phyloP scores from a whole-genome alignment of 106 monocot species.

The Cymbidium sinense region DNA sequence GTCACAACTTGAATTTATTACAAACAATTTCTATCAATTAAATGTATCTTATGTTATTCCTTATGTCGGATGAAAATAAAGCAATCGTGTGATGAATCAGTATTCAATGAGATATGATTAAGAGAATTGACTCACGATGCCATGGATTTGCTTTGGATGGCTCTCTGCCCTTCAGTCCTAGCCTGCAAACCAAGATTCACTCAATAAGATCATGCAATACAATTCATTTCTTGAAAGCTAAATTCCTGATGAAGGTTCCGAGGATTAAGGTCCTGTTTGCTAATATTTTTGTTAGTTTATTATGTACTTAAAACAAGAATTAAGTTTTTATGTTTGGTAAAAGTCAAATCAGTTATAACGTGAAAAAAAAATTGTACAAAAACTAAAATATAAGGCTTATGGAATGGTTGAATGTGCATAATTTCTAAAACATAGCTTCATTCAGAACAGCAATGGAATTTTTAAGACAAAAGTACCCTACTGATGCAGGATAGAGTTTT shows the following conservation, averaged over 20 bases:
- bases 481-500: background rate
- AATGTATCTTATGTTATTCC: background rate
- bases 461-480: background rate
- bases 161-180: conserved; percentile 35
- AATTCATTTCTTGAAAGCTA: background rate
- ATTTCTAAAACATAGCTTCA: background rate
- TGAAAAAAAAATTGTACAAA: background rate
- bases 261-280: background rate
- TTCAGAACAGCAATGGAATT: background rate
- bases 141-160: conserved; percentile 28
- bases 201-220: background rate
- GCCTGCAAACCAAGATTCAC: conserved; percentile 30
- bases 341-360: background rate
- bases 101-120: background rate
- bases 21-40: background rate
- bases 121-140: conserved; percentile 30
- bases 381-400: background rate
- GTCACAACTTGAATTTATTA: background rate
- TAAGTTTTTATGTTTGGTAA: background rate
- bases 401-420: background rate
- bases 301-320: background rate
- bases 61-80: background rate
- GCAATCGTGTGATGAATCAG: background rate
- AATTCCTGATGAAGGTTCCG: background rate
- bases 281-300: background rate